Evolutionary conservation across 805 yeast species (phyloP).

Genomic region (Candida maltosa): DNA sequence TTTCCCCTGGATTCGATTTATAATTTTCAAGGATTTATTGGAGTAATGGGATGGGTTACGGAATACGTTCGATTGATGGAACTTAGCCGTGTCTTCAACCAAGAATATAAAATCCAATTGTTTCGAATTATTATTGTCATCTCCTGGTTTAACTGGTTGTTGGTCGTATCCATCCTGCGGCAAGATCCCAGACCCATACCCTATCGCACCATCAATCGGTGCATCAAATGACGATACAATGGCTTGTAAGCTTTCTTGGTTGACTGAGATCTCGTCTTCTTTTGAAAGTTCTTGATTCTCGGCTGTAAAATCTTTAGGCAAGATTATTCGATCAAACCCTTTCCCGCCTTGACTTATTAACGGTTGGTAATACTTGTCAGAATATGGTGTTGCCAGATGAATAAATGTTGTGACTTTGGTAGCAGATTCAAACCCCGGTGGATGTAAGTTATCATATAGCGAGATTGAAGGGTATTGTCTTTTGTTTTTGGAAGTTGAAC

Average conservation of each 20-base stretch:
- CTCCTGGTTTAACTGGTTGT: constrained; percentile 30
- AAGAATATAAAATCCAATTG: constrained; percentile 87
- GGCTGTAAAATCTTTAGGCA: constrained; percentile 53
- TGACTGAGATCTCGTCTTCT: constrained; percentile 32
- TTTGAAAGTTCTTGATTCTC: constrained; percentile 53
- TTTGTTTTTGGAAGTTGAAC: too few species aligned
- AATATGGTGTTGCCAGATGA: constrained; percentile 19
- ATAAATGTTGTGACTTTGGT: too few species aligned
- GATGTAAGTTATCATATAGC: too few species aligned
- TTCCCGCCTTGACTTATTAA: constrained; percentile 21
- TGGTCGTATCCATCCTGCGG: constrained; percentile 49
- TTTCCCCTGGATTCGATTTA: constrained; percentile 39
- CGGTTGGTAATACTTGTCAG: constrained; percentile 23
- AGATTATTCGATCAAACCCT: constrained; percentile 19
- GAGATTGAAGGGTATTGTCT: too few species aligned
- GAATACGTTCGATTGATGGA: constrained; percentile 72
- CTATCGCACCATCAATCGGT: constrained; percentile 78
- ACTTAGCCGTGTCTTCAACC: constrained; percentile 68
- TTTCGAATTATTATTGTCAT: neutral
- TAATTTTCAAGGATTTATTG: constrained; percentile 29
- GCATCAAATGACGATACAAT: constrained; percentile 61
- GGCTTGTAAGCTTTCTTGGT: constrained; percentile 32
- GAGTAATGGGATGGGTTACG: constrained; percentile 80
- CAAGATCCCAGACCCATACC: constrained; percentile 94
- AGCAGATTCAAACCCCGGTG: too few species aligned